These are phyloP conservation scores for Alliaria petiolata DNA, from an alignment of 345 rosid genomes.

Conservation along the genomic window DNA sequence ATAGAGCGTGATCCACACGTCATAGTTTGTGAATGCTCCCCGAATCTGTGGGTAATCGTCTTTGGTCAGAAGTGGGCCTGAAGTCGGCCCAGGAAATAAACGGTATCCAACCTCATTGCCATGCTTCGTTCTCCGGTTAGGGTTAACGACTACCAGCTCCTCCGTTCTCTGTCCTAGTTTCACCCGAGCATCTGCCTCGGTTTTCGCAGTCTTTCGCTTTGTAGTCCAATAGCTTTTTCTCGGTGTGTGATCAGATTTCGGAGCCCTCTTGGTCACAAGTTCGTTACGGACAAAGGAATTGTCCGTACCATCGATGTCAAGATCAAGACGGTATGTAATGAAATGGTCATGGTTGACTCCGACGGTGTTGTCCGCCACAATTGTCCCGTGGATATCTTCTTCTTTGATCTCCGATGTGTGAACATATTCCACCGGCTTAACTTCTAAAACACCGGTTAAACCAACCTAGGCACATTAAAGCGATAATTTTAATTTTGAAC, in stretches of 20 bases:
- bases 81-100: constrained; percentile 31
- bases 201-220: constrained; percentile 35
- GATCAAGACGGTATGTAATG: constrained; percentile 46
- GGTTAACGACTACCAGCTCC: constrained; percentile 41
- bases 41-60: constrained; percentile 52
- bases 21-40: constrained; percentile 43
- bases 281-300: constrained; percentile 45
- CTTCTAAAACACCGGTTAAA: constrained; percentile 46
- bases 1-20: constrained; percentile 58
- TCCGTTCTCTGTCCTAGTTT: constrained; percentile 22
- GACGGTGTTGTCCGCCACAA: constrained; percentile 42
- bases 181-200: constrained; percentile 42
- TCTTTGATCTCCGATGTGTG: constrained; percentile 34
- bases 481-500: neutral
- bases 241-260: constrained; percentile 20
- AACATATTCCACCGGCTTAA: constrained; percentile 32
- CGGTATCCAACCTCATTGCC: constrained; percentile 48
- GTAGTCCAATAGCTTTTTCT: constrained; percentile 58
- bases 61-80: constrained; percentile 17
- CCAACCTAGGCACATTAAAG: neutral
- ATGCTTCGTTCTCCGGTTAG: constrained; percentile 40
- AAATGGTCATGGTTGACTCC: constrained; percentile 56
- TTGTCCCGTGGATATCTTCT: constrained; percentile 40
- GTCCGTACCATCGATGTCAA: constrained; percentile 45
- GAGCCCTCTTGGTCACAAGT: constrained; percentile 29